Conservation (phyloP, 1,139 yeast species). For the Diutina ranongensis region DNA sequence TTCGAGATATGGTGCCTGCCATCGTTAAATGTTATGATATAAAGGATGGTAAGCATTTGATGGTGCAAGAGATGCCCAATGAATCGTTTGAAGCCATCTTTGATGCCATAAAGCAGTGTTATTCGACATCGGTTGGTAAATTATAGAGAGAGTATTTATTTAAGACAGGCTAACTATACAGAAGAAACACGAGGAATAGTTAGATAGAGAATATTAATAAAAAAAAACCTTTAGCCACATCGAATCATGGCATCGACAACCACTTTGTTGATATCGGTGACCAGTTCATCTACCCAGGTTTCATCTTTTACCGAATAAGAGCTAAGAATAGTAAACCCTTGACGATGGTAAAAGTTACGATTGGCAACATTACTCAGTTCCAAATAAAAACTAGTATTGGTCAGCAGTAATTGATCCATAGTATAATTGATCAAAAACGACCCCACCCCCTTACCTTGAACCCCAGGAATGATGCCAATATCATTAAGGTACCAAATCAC, state of each 20-base stretch:
- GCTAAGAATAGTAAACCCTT: not conserved
- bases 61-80: not conserved
- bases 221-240: not conserved
- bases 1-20: not conserved
- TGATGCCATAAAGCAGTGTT: not conserved
- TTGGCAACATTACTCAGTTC: conserved; percentile 2
- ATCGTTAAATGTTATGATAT: not conserved
- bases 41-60: conserved; percentile 2
- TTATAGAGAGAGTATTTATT: not conserved
- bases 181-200: not conserved
- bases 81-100: not conserved
- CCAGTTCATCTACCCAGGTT: not conserved
- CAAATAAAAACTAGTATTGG: not conserved
- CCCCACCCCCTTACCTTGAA: conserved; percentile 31
- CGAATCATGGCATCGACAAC: not conserved
- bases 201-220: not conserved
- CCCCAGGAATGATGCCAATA: conserved; percentile 27
- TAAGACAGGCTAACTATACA: not conserved
- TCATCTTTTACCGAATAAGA: not conserved
- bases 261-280: not conserved
- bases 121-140: too few relatives aligned
- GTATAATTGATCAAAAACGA: conserved; percentile 22
- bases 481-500: conserved; percentile 30
- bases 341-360: not conserved
- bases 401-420: conserved; percentile 12